Conservation (phyloP, 1,139 yeast genomes). For the Pichia sp. region DNA sequence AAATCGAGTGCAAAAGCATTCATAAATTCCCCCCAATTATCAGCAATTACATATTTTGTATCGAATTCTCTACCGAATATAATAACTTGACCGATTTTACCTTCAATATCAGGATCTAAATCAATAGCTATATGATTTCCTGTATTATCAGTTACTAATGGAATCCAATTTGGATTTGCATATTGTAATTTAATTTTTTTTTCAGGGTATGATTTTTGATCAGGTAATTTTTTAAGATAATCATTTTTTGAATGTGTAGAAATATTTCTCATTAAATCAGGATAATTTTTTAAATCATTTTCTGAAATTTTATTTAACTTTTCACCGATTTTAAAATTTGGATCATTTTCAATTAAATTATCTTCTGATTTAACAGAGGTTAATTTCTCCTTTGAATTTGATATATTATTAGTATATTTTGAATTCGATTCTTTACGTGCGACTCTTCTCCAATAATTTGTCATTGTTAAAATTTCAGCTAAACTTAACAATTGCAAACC, state of each 20-base stretch:
- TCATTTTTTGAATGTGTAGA: constrained; percentile 16
- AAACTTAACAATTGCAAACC: constrained; percentile 61
- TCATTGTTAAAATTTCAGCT: constrained; percentile 58
- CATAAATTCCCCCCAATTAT: constrained; percentile 47
- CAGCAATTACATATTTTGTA: constrained; percentile 51
- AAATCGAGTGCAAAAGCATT: constrained; percentile 42
- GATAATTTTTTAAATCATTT: constrained; percentile 16
- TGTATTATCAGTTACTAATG: constrained; percentile 76
- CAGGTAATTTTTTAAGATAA: constrained; percentile 36
- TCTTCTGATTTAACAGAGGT: background rate
- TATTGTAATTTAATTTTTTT: constrained; percentile 62
- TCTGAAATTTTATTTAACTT: constrained; percentile 9
- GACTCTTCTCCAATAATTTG: constrained; percentile 64
- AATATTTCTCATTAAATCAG: constrained; percentile 17
- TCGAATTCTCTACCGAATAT: constrained; percentile 58
- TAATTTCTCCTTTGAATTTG: background rate
- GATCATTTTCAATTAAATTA: constrained; percentile 14
- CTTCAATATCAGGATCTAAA: constrained; percentile 73
- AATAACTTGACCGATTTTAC: constrained; percentile 65
- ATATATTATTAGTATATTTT: background rate
- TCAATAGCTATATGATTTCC: constrained; percentile 91
- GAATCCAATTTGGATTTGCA: constrained; percentile 89
- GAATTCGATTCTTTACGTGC: constrained; percentile 34
- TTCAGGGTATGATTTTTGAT: constrained; percentile 71
- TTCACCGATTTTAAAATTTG: constrained; percentile 16